A percentile compares a stretch with the other conserved stretches of the same genome.
phyloP scores from a whole-genome alignment of 208 protist species.

The Wallacemonas collosoma region DNA sequence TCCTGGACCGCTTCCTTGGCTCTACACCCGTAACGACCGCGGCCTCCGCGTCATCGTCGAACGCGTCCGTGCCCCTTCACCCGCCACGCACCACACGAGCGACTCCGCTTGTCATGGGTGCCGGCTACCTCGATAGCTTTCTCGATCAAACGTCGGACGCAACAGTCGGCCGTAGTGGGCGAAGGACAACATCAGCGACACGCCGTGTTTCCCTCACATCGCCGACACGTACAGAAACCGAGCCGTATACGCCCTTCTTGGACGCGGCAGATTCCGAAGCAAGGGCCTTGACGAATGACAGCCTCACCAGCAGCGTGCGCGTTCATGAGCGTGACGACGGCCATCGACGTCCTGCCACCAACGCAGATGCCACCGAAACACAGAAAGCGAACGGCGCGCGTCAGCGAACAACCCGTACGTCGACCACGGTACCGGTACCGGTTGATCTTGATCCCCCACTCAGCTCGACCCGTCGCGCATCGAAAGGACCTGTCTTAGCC shows the following conservation, averaged over 20 bases:
- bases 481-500: no score
- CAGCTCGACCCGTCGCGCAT: no score
- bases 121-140: slow-evolving; percentile 7
- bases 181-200: not conserved
- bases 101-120: not conserved
- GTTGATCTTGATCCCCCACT: no score
- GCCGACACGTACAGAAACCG: not conserved
- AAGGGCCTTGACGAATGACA: not conserved
- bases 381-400: no score
- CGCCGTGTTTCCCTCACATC: not conserved
- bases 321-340: not conserved
- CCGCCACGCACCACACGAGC: not conserved
- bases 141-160: not conserved
- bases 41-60: not conserved
- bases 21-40: not conserved
- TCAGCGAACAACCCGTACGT: no score
- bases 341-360: not conserved
- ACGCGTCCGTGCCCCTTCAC: not conserved
- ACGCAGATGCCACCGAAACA: not conserved
- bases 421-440: no score
- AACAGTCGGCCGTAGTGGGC: not conserved
- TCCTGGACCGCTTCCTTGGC: not conserved
- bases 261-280: not conserved
- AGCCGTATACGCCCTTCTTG: slow-evolving; percentile 7
- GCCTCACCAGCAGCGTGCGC: not conserved